Evolutionary conservation across 352 stramenopile genomes (phyloP).

Genomic region (Globisporangium cederbergense): DNA sequence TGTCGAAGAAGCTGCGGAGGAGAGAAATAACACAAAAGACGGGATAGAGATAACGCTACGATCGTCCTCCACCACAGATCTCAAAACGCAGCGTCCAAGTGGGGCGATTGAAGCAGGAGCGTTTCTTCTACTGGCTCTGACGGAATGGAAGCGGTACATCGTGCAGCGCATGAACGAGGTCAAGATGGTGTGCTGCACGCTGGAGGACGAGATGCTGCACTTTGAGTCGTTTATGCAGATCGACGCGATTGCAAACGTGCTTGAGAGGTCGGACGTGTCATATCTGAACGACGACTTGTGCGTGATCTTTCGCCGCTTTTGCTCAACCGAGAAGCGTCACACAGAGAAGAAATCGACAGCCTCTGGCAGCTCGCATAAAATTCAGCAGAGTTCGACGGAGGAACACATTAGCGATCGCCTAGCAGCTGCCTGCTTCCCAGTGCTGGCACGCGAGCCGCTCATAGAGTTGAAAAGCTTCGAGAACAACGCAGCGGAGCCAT

Average conservation of each 20-base stretch:
- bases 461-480: conserved; percentile 39
- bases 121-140: conserved; percentile 57
- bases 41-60: not conserved
- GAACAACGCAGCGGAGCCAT: conserved; percentile 26
- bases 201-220: conserved; percentile 52
- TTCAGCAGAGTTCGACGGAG: not conserved
- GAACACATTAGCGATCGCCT: conserved; percentile 63
- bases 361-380: not conserved
- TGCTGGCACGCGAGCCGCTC: conserved; percentile 47
- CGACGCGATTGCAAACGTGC: conserved; percentile 43
- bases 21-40: not conserved
- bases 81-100: conserved; percentile 11
- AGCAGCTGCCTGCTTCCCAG: conserved; percentile 52
- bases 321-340: conserved; percentile 38
- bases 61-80: not conserved
- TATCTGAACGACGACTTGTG: conserved; percentile 64
- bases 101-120: conserved; percentile 35
- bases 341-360: conserved; percentile 3
- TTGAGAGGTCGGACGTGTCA: conserved; percentile 42
- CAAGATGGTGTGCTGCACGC: conserved; percentile 47
- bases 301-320: conserved; percentile 56
- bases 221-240: conserved; percentile 53
- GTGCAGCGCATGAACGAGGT: conserved; percentile 69
- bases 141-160: conserved; percentile 73
- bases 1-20: conserved; percentile 26